These are phyloP conservation scores for Puccinellia tenuiflora DNA, from an alignment of 176 grass and related monocot species.

Conservation along the genomic window DNA sequence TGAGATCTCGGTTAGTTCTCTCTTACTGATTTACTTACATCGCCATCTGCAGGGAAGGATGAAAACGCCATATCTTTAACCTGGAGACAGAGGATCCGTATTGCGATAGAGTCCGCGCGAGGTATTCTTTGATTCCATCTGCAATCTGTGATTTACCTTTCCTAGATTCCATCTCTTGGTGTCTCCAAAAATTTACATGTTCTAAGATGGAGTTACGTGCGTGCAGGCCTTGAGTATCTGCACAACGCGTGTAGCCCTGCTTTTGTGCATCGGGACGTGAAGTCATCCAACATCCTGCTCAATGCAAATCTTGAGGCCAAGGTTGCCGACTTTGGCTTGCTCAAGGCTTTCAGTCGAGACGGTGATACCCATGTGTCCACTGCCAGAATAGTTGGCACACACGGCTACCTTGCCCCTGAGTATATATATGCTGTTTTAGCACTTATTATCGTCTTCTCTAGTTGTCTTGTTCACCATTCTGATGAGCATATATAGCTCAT, in stretches of 20 bases:
- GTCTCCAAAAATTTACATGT: background rate
- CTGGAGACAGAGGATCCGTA: slow-evolving; percentile 43
- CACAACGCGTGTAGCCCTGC: slow-evolving; percentile 44
- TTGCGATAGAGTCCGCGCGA: slow-evolving; percentile 47
- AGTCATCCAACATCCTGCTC: slow-evolving; percentile 47
- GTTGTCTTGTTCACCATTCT: background rate
- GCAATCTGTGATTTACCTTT: background rate
- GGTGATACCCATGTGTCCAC: slow-evolving; percentile 34
- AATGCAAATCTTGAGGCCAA: slow-evolving; percentile 44
- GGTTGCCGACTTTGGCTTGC: slow-evolving; percentile 64
- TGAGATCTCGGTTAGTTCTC: background rate
- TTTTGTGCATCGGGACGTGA: slow-evolving; percentile 54
- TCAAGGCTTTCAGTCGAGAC: slow-evolving; percentile 21
- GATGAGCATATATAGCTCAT: background rate
- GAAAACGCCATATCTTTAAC: background rate
- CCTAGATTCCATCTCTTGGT: background rate
- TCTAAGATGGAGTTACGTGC: background rate
- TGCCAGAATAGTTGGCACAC: slow-evolving; percentile 16
- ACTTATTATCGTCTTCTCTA: background rate
- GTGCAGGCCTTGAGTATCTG: slow-evolving; percentile 50
- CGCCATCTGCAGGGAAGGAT: background rate
- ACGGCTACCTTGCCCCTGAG: slow-evolving; percentile 53
- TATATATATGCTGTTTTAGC: background rate
- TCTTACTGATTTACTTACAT: background rate
- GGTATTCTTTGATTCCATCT: background rate